Base-by-base conservation (phyloP, 2,329 filamentous ascomycete species). In the Amauroascus verrucosus region DNA sequence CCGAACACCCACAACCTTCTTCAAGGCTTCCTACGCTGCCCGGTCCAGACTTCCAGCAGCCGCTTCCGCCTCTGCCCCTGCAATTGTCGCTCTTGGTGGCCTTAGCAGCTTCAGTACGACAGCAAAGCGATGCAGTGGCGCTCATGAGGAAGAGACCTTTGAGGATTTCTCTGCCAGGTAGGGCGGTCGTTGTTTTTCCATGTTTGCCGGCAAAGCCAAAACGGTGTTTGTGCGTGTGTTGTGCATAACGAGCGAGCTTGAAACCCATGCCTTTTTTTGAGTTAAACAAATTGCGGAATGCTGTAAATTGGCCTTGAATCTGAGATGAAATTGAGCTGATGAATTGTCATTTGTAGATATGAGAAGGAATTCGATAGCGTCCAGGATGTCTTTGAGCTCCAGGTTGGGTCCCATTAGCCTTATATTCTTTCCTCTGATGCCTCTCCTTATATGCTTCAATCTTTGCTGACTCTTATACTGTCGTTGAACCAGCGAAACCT, bases 131-230 rank as follows among this genome's bases (percentile, higher is more conserved):
- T 73, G 73, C 62, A 75, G 74, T 60, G 75, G 67, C 52, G 75
- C 79, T 59, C 87, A 95, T 74, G 81, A 84, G 69, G 93, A 98
- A 75, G 93, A 98, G 83, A 95, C 86, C 67, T 98, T 95, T 66
- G 93, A 98, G 79, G 90, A 97, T 78, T 98, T 98, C 76, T 89
- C 87, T 75, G 86, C 89, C 66, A 90, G 93, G 93, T 98, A 87
- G 63, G 77, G 40, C 18, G 16, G n/a, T n/a, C n/a, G 38, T 40
- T 30, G 38, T 43, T 37, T n/a, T 51, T n/a, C 45, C 46, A 49
- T 38, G 46, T 51, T 44, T 51, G 33, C 26, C 38, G 7, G 30
- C n/a, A 51, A 37, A 33, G 18, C n/a, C n/a, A 6, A 14, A 20
- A n/a, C 6, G 22, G 16, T 30, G 18, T 30, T 13, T 11, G 20